Evolutionary conservation across 345 rosid species (phyloP), one percentile per base, ranked within the genome.

Genomic region (Pugionium dolabratum): DNA sequence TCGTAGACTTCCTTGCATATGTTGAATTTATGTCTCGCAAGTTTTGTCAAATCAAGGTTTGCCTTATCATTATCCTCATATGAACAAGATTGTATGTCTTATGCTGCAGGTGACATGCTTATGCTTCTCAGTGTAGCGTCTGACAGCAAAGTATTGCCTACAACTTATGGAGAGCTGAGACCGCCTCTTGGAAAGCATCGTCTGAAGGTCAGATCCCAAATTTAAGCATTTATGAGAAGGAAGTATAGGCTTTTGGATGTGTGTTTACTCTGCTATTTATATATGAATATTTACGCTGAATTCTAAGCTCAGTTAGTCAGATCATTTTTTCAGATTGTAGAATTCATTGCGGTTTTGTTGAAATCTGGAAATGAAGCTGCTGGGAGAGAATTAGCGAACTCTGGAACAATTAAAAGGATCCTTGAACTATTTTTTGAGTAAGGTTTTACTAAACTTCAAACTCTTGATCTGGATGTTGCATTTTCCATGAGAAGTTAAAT

Each of bases 121-220:
- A 62, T 54, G 76, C 84, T 94, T 59, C 79, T 94, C 75, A 85
- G 78, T 70, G 87, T 91, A 29, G 71, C 81, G 40, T 85, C 89
- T 64, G 97, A 94, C 81, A 93, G 84, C 78, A 91, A 84, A 61
- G 34, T 90, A 66, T 82, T 94, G 77, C 93, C 90, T 8, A 94
- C 99, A 31, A 84, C 99, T 0, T 94, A 84, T 68, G 99, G 99
- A 63, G 88, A 87, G 78, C 76, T 94, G 66, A 89, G 84, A 79
- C 99, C 99, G 10, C 99, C 99, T 67, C 89, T 94, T 34, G 96
- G 99, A 75, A 91, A 94, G 77, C 95, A 91, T 77, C 96, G 99
- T 6, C 75, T 94, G 42, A 94, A 88, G 99, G 97, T 94, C 52
- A 55, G 73, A 52, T 74, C 55, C 43, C 34, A 70, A 52, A 59